Evolutionary conservation across 805 yeast species (phyloP).

Genomic region (Komagataella ulmi): DNA sequence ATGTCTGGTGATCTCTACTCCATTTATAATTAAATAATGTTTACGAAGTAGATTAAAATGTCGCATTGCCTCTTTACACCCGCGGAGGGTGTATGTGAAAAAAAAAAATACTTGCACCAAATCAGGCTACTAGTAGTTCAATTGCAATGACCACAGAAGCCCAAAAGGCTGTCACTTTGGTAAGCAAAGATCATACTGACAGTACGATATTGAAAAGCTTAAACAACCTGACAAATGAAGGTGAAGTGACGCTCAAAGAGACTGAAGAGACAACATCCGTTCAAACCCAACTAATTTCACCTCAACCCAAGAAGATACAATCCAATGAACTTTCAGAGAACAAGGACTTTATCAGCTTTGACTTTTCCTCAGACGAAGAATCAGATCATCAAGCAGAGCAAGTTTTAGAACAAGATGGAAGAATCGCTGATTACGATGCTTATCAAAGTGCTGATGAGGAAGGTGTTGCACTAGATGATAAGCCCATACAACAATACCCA

Average conservation of each 20-base stretch:
- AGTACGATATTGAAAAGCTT: neutral
- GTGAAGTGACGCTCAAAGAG: neutral
- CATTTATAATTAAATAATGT: neutral
- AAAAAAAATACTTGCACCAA: neutral
- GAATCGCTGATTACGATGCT: constrained; percentile 21
- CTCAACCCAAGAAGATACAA: neutral
- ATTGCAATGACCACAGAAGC: neutral
- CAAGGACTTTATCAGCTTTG: constrained; percentile 44
- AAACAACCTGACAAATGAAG: too few relatives aligned
- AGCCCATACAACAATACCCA: constrained; percentile 30
- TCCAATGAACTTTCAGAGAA: constrained; percentile 27
- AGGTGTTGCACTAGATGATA: constrained; percentile 10
- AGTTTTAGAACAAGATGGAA: constrained; percentile 14
- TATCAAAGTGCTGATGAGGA: constrained; percentile 10
- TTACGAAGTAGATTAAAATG: neutral
- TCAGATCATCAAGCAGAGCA: constrained; percentile 11
- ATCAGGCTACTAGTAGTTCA: neutral
- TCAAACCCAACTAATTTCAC: neutral
- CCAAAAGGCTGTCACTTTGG: neutral
- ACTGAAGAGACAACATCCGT: neutral
- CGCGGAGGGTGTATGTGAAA: neutral
- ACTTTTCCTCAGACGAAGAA: constrained; percentile 31
- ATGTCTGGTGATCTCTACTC: neutral
- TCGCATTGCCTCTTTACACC: neutral
- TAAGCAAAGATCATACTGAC: neutral